Evolutionary conservation across 2,329 filamentous ascomycete genomes (phyloP), one percentile per base, ranked within the genome.

Genomic region (Nannizziopsis barbatae): DNA sequence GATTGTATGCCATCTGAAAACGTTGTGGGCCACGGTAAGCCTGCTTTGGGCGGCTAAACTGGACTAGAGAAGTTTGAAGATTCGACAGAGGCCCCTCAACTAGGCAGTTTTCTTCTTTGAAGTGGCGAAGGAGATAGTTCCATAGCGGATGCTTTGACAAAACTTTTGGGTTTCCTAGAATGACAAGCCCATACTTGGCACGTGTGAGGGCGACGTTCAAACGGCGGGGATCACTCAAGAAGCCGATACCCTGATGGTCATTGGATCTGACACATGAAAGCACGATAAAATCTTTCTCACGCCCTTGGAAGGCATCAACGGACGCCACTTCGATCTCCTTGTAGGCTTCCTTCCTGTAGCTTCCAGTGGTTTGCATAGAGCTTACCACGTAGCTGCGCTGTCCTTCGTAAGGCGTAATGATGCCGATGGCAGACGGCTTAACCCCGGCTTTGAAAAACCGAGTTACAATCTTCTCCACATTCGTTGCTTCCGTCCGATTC

Each of bases 241-340:
- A 98, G 70, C 92, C 92, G 59, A 98, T 98, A 56, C 92, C 92
- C 66, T 98, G 92, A 65, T 96, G 94, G 60, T 98, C 92, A 64
- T 98, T 98, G 63, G 90, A 96, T 63, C 92, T 86, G 44, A 98
- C 92, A 62, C 92, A 98, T 53, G 92, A 96, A 30, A 98, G 75
- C 35, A 98, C 89, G 60, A 98, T 98, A 61, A 95, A 98, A 63
- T 98, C 92, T 71, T 98, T 98, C 70, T 98, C 92, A 73, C 92
- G 84, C 45, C 92, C 92, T 65, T 98, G 92, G 76, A 98, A 98
- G 15, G 92, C 92, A 72, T 98, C 92, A 33, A 98, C 92, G 0
- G 90, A 96, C 3, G 92, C 92, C 36, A 98, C 92, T 66, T 98
- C 92, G 18, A 98, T 90, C 62, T 96, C 90, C 70, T 96, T 96